Conservation (phyloP, 306 rosid species). For the Vicia sativa region DNA sequence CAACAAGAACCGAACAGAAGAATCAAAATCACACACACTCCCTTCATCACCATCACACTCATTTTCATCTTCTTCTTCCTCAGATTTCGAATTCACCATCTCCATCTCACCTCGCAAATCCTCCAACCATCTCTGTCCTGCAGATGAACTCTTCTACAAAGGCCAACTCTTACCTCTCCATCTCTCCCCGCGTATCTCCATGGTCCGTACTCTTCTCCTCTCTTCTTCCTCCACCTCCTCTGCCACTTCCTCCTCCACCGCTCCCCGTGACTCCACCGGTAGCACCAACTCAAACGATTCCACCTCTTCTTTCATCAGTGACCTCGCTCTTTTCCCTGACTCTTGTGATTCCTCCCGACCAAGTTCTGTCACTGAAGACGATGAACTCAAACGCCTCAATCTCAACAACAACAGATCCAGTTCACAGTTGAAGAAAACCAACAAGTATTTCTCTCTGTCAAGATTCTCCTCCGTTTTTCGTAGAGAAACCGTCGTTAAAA, state of each 20-base stretch:
- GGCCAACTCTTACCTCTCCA: slow-evolving; percentile 89
- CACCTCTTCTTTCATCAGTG: slow-evolving; percentile 60
- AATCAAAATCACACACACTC: slow-evolving; percentile 56
- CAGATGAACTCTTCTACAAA: slow-evolving; percentile 94
- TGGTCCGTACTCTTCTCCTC: slow-evolving; percentile 75
- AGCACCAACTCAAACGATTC: slow-evolving; percentile 57
- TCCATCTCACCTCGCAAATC: slow-evolving; percentile 75
- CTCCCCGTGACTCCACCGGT: slow-evolving; percentile 82
- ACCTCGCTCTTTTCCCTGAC: slow-evolving; percentile 44
- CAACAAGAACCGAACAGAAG: slow-evolving; percentile 3
- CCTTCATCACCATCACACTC: slow-evolving; percentile 83
- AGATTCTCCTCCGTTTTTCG: slow-evolving; percentile 86
- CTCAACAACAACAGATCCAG: background rate
- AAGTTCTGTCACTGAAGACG: slow-evolving; percentile 70
- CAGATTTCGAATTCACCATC: slow-evolving; percentile 87
- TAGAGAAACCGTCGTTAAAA: slow-evolving; percentile 35
- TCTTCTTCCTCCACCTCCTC: slow-evolving; percentile 56
- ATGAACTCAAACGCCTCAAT: slow-evolving; percentile 58
- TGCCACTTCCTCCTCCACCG: slow-evolving; percentile 49
- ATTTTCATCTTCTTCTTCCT: slow-evolving; percentile 77
- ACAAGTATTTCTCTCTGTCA: slow-evolving; percentile 70
- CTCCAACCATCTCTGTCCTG: slow-evolving; percentile 68
- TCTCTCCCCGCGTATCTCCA: slow-evolving; percentile 76
- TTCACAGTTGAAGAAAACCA: slow-evolving; percentile 41
- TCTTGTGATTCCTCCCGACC: slow-evolving; percentile 78